phyloP scores from a whole-genome alignment of 2,329 filamentous ascomycete genomes.

The Aureobasidium vineae region DNA sequence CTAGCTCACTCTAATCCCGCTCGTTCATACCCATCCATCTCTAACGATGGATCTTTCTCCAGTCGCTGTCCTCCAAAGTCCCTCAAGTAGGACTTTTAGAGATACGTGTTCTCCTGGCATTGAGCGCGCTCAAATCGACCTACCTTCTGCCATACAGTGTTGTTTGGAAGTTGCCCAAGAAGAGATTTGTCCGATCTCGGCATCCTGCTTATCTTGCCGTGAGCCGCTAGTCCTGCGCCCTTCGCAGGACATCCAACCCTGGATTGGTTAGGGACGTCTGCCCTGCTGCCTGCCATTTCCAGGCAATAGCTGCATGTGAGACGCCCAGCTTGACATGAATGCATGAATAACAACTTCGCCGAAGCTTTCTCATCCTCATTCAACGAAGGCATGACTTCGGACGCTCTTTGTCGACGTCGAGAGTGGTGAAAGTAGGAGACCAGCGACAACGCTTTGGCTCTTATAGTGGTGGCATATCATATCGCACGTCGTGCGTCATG shows the following conservation, averaged over 20 bases:
- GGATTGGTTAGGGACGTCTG: slow-evolving; percentile 16
- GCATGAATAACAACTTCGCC: slow-evolving; percentile 8
- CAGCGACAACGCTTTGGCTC: background rate
- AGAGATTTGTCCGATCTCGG: slow-evolving; percentile 8
- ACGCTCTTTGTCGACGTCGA: background rate
- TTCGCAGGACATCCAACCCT: slow-evolving; percentile 5
- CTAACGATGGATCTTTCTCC: background rate
- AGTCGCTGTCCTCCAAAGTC: background rate
- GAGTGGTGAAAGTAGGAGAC: background rate
- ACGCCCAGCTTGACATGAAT: slow-evolving; percentile 9
- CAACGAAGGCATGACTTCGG: slow-evolving; percentile 15
- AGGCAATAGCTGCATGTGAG: slow-evolving; percentile 13
- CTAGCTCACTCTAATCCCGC: slow-evolving; percentile 8
- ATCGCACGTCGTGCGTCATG: background rate
- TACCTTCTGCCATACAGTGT: slow-evolving; percentile 10
- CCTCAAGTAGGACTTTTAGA: background rate
- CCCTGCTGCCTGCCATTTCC: slow-evolving; percentile 17
- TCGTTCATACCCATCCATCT: background rate
- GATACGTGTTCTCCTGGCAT: background rate
- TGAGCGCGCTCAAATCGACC: slow-evolving; percentile 13
- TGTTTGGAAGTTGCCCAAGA: background rate
- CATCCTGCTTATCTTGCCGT: slow-evolving; percentile 19
- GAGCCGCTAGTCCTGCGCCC: slow-evolving; percentile 20
- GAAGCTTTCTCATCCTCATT: background rate
- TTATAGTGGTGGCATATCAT: background rate